phyloP scores from a whole-genome alignment of 1,284 basidiomycete genomes.

The Cystobasidiaceae sp. region DNA sequence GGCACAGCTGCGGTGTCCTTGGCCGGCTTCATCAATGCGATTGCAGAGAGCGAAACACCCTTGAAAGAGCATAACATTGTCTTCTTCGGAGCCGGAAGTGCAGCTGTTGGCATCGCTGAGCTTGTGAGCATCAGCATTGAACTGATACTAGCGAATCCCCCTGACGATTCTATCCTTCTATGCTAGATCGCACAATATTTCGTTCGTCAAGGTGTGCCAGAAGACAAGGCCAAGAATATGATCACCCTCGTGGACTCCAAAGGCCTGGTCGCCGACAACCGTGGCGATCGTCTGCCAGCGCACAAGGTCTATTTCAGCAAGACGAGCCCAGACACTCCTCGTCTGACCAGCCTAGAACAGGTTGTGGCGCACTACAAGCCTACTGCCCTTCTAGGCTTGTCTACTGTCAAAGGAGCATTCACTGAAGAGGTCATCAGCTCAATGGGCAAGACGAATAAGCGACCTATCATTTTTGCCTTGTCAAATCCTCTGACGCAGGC shows the following conservation, averaged over 20 bases:
- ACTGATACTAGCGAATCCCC: too few relatives aligned
- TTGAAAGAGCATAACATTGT: slow-evolving; percentile 76
- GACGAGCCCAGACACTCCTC: slow-evolving; percentile 67
- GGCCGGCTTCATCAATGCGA: slow-evolving; percentile 83
- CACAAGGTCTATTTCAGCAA: slow-evolving; percentile 80
- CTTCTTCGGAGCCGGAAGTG: slow-evolving; percentile 84
- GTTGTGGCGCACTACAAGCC: slow-evolving; percentile 82
- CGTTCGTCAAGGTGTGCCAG: slow-evolving; percentile 22
- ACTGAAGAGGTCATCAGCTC: slow-evolving; percentile 64
- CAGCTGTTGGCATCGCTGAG: slow-evolving; percentile 81
- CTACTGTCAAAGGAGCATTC: slow-evolving; percentile 80
- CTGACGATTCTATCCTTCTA: neutral
- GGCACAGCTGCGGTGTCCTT: slow-evolving; percentile 88
- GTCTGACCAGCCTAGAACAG: slow-evolving; percentile 68
- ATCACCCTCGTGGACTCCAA: slow-evolving; percentile 44
- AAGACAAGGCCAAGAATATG: slow-evolving; percentile 28
- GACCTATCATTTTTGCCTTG: slow-evolving; percentile 93
- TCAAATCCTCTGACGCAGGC: slow-evolving; percentile 70
- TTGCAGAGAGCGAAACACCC: slow-evolving; percentile 64
- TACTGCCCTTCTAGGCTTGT: slow-evolving; percentile 84
- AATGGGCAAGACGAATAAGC: slow-evolving; percentile 78
- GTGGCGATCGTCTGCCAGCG: slow-evolving; percentile 61
- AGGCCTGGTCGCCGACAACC: slow-evolving; percentile 66
- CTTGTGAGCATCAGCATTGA: slow-evolving; percentile 55
- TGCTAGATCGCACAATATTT: slow-evolving; percentile 12